phyloP scores from a whole-genome alignment of 352 stramenopile species.

The Phytophthora uliginosa region DNA sequence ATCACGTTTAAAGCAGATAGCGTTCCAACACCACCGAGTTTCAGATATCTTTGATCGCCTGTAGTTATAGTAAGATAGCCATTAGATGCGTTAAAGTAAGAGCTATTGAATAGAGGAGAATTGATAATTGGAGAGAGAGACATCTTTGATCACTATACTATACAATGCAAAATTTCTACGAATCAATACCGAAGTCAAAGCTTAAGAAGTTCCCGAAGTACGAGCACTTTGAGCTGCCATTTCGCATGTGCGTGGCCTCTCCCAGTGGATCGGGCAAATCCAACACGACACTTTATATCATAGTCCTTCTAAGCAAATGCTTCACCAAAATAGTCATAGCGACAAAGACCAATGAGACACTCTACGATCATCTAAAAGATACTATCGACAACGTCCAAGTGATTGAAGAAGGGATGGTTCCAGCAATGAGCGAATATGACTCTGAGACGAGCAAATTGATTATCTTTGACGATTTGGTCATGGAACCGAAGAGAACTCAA shows the following conservation, averaged over 20 bases:
- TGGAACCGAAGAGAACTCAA: constrained; percentile 8
- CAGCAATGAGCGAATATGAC: constrained; percentile 20
- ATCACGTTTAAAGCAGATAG: not conserved
- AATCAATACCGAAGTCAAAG: constrained; percentile 19
- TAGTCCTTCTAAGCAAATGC: constrained; percentile 22
- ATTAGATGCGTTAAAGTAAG: constrained; percentile 1
- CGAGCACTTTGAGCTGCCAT: constrained; percentile 22
- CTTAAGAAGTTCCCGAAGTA: constrained; percentile 25
- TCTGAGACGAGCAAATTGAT: constrained; percentile 25
- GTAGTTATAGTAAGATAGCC: not conserved
- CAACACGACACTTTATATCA: constrained; percentile 23
- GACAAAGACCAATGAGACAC: constrained; percentile 22
- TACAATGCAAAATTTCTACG: constrained; percentile 28
- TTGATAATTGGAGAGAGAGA: constrained; percentile 23
- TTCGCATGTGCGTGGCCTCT: constrained; percentile 4
- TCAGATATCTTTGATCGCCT: not conserved
- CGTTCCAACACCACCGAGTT: not conserved
- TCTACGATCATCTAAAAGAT: constrained; percentile 31
- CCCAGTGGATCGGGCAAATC: constrained; percentile 15
- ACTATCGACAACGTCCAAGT: constrained; percentile 16
- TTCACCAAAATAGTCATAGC: constrained; percentile 29
- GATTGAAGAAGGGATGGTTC: constrained; percentile 16
- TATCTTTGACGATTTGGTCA: constrained; percentile 16
- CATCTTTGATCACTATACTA: constrained; percentile 24
- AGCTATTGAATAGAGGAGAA: constrained; percentile 2